phyloP scores from a whole-genome alignment of 1,284 basidiomycete species.

The Garcileccinum viscosum region DNA sequence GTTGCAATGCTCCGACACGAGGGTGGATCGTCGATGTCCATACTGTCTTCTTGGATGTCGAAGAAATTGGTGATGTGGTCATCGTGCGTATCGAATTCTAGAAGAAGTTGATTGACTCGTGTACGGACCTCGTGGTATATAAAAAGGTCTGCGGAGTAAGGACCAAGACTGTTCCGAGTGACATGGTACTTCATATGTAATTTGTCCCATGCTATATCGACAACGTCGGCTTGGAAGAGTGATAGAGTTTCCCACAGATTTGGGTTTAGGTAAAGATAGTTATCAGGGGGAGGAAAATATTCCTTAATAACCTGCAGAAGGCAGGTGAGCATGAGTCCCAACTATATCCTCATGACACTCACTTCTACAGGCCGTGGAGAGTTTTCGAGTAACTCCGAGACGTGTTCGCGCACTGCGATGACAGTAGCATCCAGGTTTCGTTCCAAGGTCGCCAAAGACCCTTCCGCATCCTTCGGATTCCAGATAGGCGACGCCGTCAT shows the following conservation, averaged over 20 bases:
- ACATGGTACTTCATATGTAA: slow-evolving; percentile 64
- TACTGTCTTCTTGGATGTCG: slow-evolving; percentile 24
- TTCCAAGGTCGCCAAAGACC: slow-evolving; percentile 70
- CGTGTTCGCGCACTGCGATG: slow-evolving; percentile 71
- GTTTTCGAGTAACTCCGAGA: slow-evolving; percentile 65
- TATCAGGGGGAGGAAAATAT: slow-evolving; percentile 56
- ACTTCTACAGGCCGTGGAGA: slow-evolving; percentile 74
- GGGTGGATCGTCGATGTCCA: slow-evolving; percentile 34
- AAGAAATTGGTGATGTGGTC: slow-evolving; percentile 19
- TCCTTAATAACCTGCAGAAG: slow-evolving; percentile 57
- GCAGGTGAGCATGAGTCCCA: slow-evolving; percentile 4
- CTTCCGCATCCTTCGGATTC: slow-evolving; percentile 69
- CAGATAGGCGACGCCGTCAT: slow-evolving; percentile 89
- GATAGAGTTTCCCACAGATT: slow-evolving; percentile 61
- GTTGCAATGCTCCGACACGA: slow-evolving; percentile 17
- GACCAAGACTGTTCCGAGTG: slow-evolving; percentile 59
- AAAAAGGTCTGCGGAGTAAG: slow-evolving; percentile 64
- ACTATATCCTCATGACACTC: slow-evolving; percentile 18
- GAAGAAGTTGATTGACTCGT: slow-evolving; percentile 47
- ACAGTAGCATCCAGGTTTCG: slow-evolving; percentile 74
- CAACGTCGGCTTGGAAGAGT: slow-evolving; percentile 48
- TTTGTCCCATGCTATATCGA: slow-evolving; percentile 60
- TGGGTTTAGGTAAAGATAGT: slow-evolving; percentile 61
- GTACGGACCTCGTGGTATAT: slow-evolving; percentile 65
- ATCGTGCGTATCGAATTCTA: slow-evolving; percentile 33